A percentile compares a stretch with the other conserved stretches of the same genome.
Evolutionary conservation across 495 filamentous ascomycete species (phyloP).

Genomic region (Tricharina praecox): DNA sequence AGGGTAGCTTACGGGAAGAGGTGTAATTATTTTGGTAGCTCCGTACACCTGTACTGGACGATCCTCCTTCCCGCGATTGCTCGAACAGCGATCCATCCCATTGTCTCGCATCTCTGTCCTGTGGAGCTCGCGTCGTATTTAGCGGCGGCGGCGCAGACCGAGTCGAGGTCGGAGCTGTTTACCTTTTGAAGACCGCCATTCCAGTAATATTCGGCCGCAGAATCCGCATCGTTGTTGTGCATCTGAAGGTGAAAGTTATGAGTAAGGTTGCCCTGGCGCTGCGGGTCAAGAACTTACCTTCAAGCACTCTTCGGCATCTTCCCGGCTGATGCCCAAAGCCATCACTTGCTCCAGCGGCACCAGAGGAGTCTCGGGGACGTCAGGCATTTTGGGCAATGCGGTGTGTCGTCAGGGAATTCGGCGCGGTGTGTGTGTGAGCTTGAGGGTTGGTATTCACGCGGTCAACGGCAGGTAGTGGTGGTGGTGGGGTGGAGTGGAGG

Average conservation of each 20-base stretch:
- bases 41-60: conserved; percentile 2
- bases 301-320: conserved; percentile 24
- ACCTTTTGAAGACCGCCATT: conserved; percentile 6
- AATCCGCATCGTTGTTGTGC: conserved; percentile 20
- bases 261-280: background rate
- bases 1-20: background rate
- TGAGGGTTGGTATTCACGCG: too few species aligned
- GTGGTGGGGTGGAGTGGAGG: too few species aligned
- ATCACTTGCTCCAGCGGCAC: background rate
- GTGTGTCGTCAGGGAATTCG: too few species aligned
- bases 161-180: background rate
- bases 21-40: conserved; percentile 5
- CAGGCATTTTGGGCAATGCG: too few species aligned
- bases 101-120: background rate
- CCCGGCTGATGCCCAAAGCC: conserved; percentile 10
- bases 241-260: conserved; percentile 10
- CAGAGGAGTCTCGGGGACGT: too few species aligned
- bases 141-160: background rate
- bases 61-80: conserved; percentile 19
- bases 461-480: too few species aligned
- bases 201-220: conserved; percentile 23
- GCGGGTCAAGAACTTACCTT: conserved; percentile 11
- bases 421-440: too few species aligned
- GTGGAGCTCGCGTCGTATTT: background rate
- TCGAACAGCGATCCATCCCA: conserved; percentile 16